phyloP scores from a whole-genome alignment of 1,284 basidiomycete species.

The Heimioporus retisporus region DNA sequence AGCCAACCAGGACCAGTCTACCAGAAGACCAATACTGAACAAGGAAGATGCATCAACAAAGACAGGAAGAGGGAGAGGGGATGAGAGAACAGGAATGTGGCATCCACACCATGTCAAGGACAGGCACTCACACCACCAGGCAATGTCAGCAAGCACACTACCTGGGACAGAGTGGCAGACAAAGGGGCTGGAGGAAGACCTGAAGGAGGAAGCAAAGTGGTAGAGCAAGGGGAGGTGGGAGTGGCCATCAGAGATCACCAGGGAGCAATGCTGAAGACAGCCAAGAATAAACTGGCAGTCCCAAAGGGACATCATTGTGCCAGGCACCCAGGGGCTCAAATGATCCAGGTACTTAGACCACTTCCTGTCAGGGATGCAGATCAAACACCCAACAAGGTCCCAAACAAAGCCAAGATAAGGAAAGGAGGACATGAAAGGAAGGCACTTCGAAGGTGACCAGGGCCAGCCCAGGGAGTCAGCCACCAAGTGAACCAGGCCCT shows the following conservation, averaged over 20 bases:
- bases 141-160: neutral
- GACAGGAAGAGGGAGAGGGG: neutral
- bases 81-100: slow-evolving; percentile 3
- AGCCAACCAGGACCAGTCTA: slow-evolving; percentile 9
- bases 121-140: neutral
- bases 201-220: neutral
- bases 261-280: slow-evolving; percentile 1
- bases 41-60: slow-evolving; percentile 7
- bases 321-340: too few species aligned
- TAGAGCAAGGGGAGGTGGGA: slow-evolving; percentile 1
- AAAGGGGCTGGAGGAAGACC: neutral
- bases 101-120: slow-evolving; percentile 1
- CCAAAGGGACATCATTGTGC: neutral
- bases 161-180: neutral
- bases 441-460: slow-evolving; percentile 17
- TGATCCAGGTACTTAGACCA: too few species aligned
- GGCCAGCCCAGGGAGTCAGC: too few species aligned
- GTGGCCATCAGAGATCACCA: neutral
- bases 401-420: slow-evolving; percentile 33
- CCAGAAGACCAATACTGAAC: slow-evolving; percentile 9
- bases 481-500: too few species aligned
- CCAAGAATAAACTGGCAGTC: neutral
- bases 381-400: too few species aligned
- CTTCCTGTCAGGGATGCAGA: too few species aligned
- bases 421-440: neutral